Conservation (phyloP, 345 rosid genomes). For the Theobroma cacao region DNA sequence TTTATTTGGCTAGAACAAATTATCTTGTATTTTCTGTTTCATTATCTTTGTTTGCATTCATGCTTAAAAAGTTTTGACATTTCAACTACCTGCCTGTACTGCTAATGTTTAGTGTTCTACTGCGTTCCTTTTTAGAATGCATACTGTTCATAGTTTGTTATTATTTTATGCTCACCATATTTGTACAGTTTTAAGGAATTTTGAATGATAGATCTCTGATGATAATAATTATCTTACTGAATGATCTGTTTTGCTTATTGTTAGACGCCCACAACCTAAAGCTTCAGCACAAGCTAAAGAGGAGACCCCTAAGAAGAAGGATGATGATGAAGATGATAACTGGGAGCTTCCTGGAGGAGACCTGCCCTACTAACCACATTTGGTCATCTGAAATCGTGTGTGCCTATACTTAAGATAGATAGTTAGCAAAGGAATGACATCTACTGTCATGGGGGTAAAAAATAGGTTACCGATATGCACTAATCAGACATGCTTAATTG, state of each 20-base stretch:
- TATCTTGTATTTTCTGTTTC: neutral
- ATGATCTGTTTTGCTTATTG: neutral
- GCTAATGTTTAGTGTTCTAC: neutral
- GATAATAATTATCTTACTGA: neutral
- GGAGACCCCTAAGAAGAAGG: conserved; percentile 16
- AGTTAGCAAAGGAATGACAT: neutral
- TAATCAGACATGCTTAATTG: neutral
- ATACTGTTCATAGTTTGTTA: neutral
- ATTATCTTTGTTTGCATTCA: neutral
- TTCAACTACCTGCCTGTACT: neutral
- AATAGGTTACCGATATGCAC: neutral
- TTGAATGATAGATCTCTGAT: neutral
- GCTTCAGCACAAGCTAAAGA: conserved; percentile 1
- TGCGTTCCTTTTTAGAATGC: neutral
- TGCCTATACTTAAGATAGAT: neutral
- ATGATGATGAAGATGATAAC: conserved; percentile 37
- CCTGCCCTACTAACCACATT: conserved; percentile 27
- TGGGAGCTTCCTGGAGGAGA: conserved; percentile 45
- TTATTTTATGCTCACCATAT: neutral
- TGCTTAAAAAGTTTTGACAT: neutral
- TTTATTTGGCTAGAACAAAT: neutral
- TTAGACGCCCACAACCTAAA: conserved; percentile 31
- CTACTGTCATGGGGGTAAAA: neutral
- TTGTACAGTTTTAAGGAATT: neutral
- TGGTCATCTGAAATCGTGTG: neutral